Conservation (phyloP, 208 protist species). For the Trypanosoma cruzi region DNA sequence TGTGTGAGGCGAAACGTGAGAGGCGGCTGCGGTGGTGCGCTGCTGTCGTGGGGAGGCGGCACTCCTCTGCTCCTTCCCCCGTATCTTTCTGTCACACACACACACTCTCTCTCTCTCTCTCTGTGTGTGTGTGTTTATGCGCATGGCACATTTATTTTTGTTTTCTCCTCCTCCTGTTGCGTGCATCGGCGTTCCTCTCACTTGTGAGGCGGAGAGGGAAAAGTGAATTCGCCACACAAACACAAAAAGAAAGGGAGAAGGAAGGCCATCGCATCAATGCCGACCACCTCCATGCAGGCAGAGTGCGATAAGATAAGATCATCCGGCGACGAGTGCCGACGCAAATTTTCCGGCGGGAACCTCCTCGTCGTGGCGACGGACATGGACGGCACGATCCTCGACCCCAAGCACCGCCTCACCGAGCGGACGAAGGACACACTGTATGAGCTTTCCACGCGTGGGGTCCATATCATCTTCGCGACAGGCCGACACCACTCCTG, state of each 20-base stretch:
- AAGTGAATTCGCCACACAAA: neutral
- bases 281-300: neutral
- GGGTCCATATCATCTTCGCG: slow-evolving; percentile 82
- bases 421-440: slow-evolving; percentile 40
- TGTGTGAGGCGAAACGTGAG: too few species aligned
- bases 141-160: neutral
- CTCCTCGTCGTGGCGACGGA: slow-evolving; percentile 39
- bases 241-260: neutral
- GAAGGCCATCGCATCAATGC: neutral
- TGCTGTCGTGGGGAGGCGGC: too few species aligned
- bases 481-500: slow-evolving; percentile 70
- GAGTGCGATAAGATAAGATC: neutral
- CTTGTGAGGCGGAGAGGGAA: neutral
- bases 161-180: neutral
- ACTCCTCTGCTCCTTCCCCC: too few species aligned
- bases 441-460: slow-evolving; percentile 47
- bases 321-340: neutral
- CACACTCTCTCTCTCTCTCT: neutral
- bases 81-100: too few species aligned
- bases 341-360: neutral
- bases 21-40: too few species aligned
- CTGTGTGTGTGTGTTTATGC: neutral
- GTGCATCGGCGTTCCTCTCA: neutral
- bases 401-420: slow-evolving; percentile 30
- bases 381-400: slow-evolving; percentile 62